Percentiles rank a stretch among this genome's conserved stretches.
Evolutionary conservation across 2,329 filamentous ascomycete genomes (phyloP).

Genomic region (Fusarium sambucinum): DNA sequence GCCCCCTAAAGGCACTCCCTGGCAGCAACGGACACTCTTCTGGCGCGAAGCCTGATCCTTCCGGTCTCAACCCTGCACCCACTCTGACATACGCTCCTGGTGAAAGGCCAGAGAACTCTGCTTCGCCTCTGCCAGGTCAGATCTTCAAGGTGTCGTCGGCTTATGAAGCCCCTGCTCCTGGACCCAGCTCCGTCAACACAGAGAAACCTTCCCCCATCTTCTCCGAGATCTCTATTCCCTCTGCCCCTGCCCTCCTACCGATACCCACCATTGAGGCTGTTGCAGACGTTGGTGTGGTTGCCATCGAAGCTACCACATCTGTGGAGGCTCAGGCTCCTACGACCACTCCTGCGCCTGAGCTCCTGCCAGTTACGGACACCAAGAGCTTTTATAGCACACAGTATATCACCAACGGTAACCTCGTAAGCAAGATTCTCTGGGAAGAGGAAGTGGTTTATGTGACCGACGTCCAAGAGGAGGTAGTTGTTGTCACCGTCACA

Average conservation of each 20-base stretch:
- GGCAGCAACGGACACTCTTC: slow-evolving; percentile 67
- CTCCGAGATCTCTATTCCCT: slow-evolving; percentile 10
- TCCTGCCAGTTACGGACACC: slow-evolving; percentile 49
- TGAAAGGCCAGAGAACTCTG: slow-evolving; percentile 49
- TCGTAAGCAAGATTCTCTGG: slow-evolving; percentile 69
- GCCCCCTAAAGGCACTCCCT: slow-evolving; percentile 71
- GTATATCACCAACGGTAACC: slow-evolving; percentile 62
- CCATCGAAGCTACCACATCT: slow-evolving; percentile 28
- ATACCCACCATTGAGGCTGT: slow-evolving; percentile 27
- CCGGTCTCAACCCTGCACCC: slow-evolving; percentile 27
- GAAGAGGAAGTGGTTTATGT: slow-evolving; percentile 67
- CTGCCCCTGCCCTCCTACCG: slow-evolving; percentile 22
- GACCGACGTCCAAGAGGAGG: slow-evolving; percentile 58
- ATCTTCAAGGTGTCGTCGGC: slow-evolving; percentile 56
- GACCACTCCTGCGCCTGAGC: slow-evolving; percentile 48
- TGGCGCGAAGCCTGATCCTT: slow-evolving; percentile 24
- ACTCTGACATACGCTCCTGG: slow-evolving; percentile 56
- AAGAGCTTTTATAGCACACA: slow-evolving; percentile 62
- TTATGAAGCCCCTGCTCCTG: slow-evolving; percentile 35
- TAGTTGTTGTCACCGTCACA: slow-evolving; percentile 56
- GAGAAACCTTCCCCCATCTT: slow-evolving; percentile 23
- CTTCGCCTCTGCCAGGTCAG: slow-evolving; percentile 56
- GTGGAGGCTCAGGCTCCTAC: slow-evolving; percentile 18
- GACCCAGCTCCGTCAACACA: slow-evolving; percentile 19
- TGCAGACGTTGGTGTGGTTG: slow-evolving; percentile 14